Percentiles rank a stretch among this genome's conserved stretches.
Evolutionary conservation across 1,139 yeast genomes (phyloP).

Genomic region (Lodderomyces beijingensis): DNA sequence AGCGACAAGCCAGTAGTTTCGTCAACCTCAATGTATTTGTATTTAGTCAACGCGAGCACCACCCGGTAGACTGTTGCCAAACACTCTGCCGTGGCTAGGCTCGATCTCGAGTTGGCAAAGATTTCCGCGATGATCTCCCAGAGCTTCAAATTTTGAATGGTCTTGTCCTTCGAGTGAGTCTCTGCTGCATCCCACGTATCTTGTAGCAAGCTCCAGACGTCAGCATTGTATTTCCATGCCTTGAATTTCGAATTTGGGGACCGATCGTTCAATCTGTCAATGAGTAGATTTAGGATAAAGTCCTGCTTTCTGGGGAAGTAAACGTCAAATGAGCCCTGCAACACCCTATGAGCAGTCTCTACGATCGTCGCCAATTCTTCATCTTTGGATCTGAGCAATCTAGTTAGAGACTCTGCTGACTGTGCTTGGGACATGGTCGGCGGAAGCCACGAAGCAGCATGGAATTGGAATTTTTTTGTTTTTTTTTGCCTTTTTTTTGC

Average conservation of each 20-base stretch:
- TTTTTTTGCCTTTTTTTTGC: no score
- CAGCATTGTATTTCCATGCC: conserved; percentile 36
- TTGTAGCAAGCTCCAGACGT: conserved; percentile 47
- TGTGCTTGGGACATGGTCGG: conserved; percentile 7
- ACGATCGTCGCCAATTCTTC: conserved; percentile 43
- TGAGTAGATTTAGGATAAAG: conserved; percentile 62
- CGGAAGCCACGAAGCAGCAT: no score
- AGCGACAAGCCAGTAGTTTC: conserved; percentile 16
- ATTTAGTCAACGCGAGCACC: conserved; percentile 16
- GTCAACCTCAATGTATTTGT: conserved; percentile 31
- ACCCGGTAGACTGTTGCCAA: conserved; percentile 16
- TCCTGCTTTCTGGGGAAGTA: conserved; percentile 58
- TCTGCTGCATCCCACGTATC: conserved; percentile 32
- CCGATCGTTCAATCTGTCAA: conserved; percentile 59
- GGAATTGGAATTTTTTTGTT: no score
- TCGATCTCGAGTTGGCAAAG: conserved; percentile 9
- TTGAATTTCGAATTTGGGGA: conserved; percentile 24
- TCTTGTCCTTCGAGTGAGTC: conserved; percentile 19
- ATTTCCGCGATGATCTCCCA: conserved; percentile 17
- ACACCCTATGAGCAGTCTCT: conserved; percentile 35
- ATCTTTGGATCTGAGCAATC: conserved; percentile 56
- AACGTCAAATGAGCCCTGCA: conserved; percentile 34
- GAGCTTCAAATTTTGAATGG: conserved; percentile 27
- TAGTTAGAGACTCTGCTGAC: conserved; percentile 61
- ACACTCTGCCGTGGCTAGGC: conserved; percentile 10